Evolutionary conservation across 345 rosid species (phyloP), one percentile per base, ranked within the genome.

Genomic region (Nephelium lappaceum): DNA sequence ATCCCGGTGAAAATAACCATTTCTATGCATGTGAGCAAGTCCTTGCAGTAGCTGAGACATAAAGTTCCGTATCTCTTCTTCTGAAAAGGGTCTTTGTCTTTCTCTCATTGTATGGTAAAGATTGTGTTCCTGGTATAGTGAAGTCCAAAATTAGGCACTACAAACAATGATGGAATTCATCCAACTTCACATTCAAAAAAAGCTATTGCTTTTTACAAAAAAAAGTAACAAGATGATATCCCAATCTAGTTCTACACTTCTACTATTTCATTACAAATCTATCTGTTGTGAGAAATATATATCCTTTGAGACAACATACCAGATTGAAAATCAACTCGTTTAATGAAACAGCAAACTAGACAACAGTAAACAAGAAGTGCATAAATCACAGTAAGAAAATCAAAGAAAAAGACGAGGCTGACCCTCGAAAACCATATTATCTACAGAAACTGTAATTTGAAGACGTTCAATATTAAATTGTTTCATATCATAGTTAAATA

Each of bases 21-120:
- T 88, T 79, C 82, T 86, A 83, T 95, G 98, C 98, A 95, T 95
- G 86, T 95, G 95, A 60, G 87, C 80, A 43, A 95, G 97, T 63
- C 98, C 98, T 86, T 89, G 95, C 79, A 93, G 88, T 86, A 92
- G 72, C 84, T 95, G 98, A 85, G 89, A 89, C 90, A 92, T 88
- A 81, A 88, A 87, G 73, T 81, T 83, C 25, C 91, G 85, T 79
- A 95, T 91, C 83, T 92, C 95, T 80, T 86, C 94, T 78, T 92
- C 98, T 0, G 92, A 86, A 76, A 95, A 91, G 38, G 95, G 91
- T 43, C 72, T 71, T 72, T 87, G 89, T 72, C 84, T 85, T 67
- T 92, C 97, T 84, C 89, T 90, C 93, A 92, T 93, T 84, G 91
- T 82, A 74, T 95, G 93, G 77, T 95, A 95, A 41, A 95, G 89